These are phyloP conservation scores for Calocera viscosa DNA, from an alignment of 768 basidiomycete genomes.

Conservation along the genomic window DNA sequence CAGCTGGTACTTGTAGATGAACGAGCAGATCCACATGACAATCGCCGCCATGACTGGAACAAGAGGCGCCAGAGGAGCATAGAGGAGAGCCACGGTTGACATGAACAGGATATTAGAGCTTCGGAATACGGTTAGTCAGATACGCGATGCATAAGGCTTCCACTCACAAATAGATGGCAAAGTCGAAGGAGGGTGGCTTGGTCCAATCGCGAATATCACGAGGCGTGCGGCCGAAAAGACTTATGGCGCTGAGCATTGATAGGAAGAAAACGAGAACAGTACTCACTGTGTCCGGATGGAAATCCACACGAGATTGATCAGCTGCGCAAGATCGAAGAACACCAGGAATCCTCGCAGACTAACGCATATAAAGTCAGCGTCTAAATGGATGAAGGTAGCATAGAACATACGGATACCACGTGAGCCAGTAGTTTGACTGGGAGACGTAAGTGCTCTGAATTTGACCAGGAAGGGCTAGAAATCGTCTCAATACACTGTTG, in stretches of 20 bases:
- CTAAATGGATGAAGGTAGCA: background rate
- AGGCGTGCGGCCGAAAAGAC: slow-evolving; percentile 75
- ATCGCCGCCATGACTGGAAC: slow-evolving; percentile 69
- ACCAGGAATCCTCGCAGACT: slow-evolving; percentile 89
- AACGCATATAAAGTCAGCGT: slow-evolving; percentile 12
- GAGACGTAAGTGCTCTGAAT: slow-evolving; percentile 85
- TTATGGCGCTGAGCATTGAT: slow-evolving; percentile 22
- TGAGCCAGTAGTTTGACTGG: slow-evolving; percentile 86
- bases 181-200: slow-evolving; percentile 80
- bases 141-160: slow-evolving; percentile 13
- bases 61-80: slow-evolving; percentile 87
- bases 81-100: slow-evolving; percentile 85
- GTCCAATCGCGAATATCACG: slow-evolving; percentile 85
- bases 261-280: background rate
- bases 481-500: background rate
- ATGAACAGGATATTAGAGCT: slow-evolving; percentile 65
- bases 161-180: slow-evolving; percentile 68
- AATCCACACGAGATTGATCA: slow-evolving; percentile 76
- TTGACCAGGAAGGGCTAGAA: slow-evolving; percentile 47
- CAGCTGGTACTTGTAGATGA: slow-evolving; percentile 65
- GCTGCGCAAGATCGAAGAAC: slow-evolving; percentile 90
- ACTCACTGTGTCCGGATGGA: slow-evolving; percentile 71
- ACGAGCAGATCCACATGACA: slow-evolving; percentile 58
- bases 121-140: slow-evolving; percentile 11
- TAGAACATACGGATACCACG: slow-evolving; percentile 73